Conservation (phyloP, 495 filamentous ascomycete species). For the Elasticomyces elasticus region DNA sequence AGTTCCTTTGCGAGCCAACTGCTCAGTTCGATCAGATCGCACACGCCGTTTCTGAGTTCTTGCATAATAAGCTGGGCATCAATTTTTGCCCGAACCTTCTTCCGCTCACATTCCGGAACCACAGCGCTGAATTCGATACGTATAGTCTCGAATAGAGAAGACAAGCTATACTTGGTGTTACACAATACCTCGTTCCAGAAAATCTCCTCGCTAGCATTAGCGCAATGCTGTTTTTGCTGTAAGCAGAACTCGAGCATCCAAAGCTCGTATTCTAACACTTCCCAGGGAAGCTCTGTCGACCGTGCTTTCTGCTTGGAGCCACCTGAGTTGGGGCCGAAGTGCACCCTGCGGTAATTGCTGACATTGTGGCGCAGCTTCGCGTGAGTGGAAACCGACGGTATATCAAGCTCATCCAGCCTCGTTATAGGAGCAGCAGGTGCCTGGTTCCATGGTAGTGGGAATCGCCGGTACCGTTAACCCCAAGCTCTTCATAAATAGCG, state of each 20-base stretch:
- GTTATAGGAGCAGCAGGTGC: conserved; percentile 52
- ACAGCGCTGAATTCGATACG: conserved; percentile 79
- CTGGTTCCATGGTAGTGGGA: conserved; percentile 25
- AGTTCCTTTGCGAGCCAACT: conserved; percentile 72
- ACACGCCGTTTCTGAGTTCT: conserved; percentile 70
- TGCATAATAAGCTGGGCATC: conserved; percentile 88
- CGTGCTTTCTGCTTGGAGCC: conserved; percentile 68
- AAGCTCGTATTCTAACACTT: conserved; percentile 33
- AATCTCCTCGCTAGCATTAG: not conserved
- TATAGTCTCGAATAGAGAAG: conserved; percentile 60
- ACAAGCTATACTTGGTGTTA: conserved; percentile 39
- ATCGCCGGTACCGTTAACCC: conserved; percentile 1
- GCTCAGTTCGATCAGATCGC: conserved; percentile 69
- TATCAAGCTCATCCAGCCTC: conserved; percentile 80
- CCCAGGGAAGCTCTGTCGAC: conserved; percentile 71
- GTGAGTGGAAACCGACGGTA: conserved; percentile 76
- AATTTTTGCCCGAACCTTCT: conserved; percentile 63
- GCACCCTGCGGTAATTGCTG: conserved; percentile 83
- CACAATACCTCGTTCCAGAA: conserved; percentile 12
- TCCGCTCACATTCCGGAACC: conserved; percentile 70
- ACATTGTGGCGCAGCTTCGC: conserved; percentile 86
- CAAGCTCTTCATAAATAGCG: conserved; percentile 6
- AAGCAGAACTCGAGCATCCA: conserved; percentile 33
- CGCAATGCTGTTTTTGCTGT: conserved; percentile 1
- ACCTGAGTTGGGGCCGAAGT: conserved; percentile 82